Evolutionary conservation across 2,329 filamentous ascomycete species (phyloP).

Genomic region (Neonectria magnoliae): DNA sequence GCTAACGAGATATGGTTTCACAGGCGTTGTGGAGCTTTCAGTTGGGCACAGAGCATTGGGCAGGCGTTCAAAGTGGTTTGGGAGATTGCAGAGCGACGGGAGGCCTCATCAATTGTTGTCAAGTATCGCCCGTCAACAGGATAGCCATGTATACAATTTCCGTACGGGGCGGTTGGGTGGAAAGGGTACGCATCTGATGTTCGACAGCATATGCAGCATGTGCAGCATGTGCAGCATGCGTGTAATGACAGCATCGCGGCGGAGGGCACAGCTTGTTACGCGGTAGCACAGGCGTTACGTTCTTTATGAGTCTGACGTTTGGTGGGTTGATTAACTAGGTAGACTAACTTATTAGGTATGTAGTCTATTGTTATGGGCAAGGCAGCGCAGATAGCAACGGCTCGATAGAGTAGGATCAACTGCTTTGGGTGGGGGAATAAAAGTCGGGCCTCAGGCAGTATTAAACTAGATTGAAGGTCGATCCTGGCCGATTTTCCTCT

Average conservation of each 20-base stretch:
- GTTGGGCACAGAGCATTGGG: conserved; percentile 25
- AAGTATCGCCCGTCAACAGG: conserved; percentile 16
- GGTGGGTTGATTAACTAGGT: not conserved
- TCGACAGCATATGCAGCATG: conserved; percentile 10
- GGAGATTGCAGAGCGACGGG: conserved; percentile 9
- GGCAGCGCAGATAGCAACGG: not conserved
- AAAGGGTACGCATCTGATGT: conserved; percentile 7
- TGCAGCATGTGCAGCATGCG: conserved; percentile 3
- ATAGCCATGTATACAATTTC: conserved; percentile 19
- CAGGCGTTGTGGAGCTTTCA: conserved; percentile 27
- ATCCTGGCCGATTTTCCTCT: not conserved
- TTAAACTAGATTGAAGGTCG: no score
- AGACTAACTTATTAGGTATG: no score
- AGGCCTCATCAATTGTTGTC: conserved; percentile 17
- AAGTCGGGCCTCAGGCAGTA: not conserved
- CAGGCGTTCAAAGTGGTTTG: conserved; percentile 25
- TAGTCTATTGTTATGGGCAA: not conserved
- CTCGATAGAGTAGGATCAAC: not conserved
- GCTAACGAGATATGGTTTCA: conserved; percentile 16
- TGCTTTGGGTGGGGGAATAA: not conserved
- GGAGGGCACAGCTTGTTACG: conserved; percentile 2
- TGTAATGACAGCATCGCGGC: conserved; percentile 17
- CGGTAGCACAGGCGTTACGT: not conserved
- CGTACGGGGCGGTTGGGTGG: not conserved
- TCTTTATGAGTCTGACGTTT: not conserved